Evolutionary conservation across 768 basidiomycete species (phyloP).

Genomic region (Stropharia rugosoannulata): DNA sequence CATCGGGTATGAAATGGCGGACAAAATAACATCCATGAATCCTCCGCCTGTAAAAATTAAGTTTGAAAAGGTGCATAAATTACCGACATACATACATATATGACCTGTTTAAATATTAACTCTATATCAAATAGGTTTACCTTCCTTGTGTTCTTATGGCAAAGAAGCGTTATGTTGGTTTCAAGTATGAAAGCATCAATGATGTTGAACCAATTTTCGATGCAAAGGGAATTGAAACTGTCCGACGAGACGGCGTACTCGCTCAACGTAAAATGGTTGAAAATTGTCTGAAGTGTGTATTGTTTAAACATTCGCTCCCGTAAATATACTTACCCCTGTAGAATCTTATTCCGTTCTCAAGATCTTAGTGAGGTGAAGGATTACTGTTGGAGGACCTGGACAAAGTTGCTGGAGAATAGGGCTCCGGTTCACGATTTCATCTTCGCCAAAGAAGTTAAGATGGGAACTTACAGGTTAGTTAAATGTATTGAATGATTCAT

Average conservation of each 20-base stretch:
- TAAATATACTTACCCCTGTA: conserved; percentile 26
- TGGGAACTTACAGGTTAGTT: conserved; percentile 89
- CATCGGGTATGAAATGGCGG: conserved; percentile 91
- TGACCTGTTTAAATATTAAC: not conserved
- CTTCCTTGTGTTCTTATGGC: conserved; percentile 93
- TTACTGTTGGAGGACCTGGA: conserved; percentile 85
- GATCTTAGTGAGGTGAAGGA: conserved; percentile 88
- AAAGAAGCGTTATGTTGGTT: conserved; percentile 98
- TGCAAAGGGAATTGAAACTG: conserved; percentile 97
- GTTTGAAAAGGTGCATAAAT: conserved; percentile 84
- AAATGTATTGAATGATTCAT: not conserved
- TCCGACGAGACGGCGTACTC: conserved; percentile 86
- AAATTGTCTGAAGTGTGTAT: conserved; percentile 74
- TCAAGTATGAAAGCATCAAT: conserved; percentile 86
- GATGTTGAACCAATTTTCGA: conserved; percentile 83
- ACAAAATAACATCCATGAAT: conserved; percentile 81
- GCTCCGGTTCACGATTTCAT: conserved; percentile 91
- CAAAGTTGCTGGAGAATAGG: conserved; percentile 76
- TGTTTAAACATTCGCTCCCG: not conserved
- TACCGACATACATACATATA: not conserved
- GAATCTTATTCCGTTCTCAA: conserved; percentile 87
- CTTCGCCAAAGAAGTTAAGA: conserved; percentile 89
- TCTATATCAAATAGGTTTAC: conserved; percentile 64
- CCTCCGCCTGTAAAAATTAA: conserved; percentile 93
- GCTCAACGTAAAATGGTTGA: conserved; percentile 95